Evolutionary conservation across 768 basidiomycete species (phyloP).

Genomic region (Amanita jacksonii): DNA sequence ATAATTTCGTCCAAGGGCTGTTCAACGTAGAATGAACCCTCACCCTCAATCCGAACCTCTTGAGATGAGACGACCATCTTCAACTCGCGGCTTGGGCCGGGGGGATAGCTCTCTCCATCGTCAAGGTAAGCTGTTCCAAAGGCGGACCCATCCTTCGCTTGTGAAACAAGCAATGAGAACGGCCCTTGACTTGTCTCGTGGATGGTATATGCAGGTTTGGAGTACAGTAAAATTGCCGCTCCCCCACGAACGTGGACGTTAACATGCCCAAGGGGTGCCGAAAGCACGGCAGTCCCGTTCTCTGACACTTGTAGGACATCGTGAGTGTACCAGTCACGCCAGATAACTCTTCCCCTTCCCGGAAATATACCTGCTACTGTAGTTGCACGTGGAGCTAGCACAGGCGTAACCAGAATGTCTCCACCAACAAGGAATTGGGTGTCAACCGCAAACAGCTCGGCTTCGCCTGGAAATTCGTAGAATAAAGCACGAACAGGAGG

Average conservation of each 20-base stretch:
- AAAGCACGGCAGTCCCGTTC: slow-evolving; percentile 37
- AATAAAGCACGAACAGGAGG: slow-evolving; percentile 70
- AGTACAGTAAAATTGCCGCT: slow-evolving; percentile 53
- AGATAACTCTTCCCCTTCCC: slow-evolving; percentile 44
- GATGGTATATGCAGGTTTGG: slow-evolving; percentile 55
- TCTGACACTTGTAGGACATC: slow-evolving; percentile 34
- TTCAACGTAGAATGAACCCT: slow-evolving; percentile 32
- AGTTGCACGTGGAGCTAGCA: slow-evolving; percentile 56
- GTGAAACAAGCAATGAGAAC: slow-evolving; percentile 53
- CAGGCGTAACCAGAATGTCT: slow-evolving; percentile 69
- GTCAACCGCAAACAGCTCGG: slow-evolving; percentile 51
- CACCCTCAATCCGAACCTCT: slow-evolving; percentile 27
- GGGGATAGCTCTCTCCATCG: slow-evolving; percentile 55
- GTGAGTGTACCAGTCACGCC: slow-evolving; percentile 73
- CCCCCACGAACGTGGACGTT: slow-evolving; percentile 69
- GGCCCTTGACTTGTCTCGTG: slow-evolving; percentile 54
- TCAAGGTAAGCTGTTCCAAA: slow-evolving; percentile 58
- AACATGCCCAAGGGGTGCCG: slow-evolving; percentile 67
- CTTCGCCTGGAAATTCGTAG: slow-evolving; percentile 68
- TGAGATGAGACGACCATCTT: slow-evolving; percentile 29
- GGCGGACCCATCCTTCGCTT: slow-evolving; percentile 36
- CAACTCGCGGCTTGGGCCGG: slow-evolving; percentile 42
- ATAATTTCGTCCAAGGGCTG: slow-evolving; percentile 45
- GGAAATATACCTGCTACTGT: slow-evolving; percentile 64
- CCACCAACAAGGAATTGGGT: slow-evolving; percentile 65